Evolutionary conservation across 176 grass and related monocot genomes (phyloP), one percentile per base, ranked within the genome.

Genomic region (Oryza australiensis): DNA sequence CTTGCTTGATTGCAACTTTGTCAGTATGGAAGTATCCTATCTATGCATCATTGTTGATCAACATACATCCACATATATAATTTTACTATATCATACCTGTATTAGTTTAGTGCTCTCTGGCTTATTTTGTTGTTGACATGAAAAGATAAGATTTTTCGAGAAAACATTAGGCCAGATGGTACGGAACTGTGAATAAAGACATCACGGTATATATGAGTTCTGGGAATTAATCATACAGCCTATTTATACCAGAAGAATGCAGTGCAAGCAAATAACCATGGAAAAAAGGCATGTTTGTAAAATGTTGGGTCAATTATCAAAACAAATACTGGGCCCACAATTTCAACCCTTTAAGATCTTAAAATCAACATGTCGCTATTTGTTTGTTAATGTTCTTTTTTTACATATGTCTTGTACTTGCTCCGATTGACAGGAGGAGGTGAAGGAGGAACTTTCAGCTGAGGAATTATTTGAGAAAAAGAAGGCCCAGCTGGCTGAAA

Each of bases 381-480:
- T 12, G 13, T 29, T 78, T 10, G 20, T 78, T 59, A 38, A 23
- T 68, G 22, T 70, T 41, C 70, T 86, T 86, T 14, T 24, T 49
- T 68, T 35, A 53, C 37, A n/a, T 30, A 3, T 70, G 32, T 42
- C 18, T 90, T 78, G 73, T 68, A 41, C 62, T 70, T 66, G 53
- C 28, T 83, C 66, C 29, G 51, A 49, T 87, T 70, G 74, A 48
- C 89, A 98, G 96, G 91, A 93, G 74, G 84, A 93, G 88, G 93
- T 93, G 38, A 83, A 90, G 48, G 90, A 98, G 89, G 96, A 98
- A 80, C 89, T 98, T 80, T 93, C 96, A 65, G 87, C 89, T 80
- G 93, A 95, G 85, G 93, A 95, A 87, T 91, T 91, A 34, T 93
- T 95, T 26, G 87, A 81, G 78, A 91, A 88, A 72, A 98, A 98